Evolutionary conservation across 1,284 basidiomycete species (phyloP), one percentile per base, ranked within the genome.

Genomic region (Wallemia ichthyophaga): DNA sequence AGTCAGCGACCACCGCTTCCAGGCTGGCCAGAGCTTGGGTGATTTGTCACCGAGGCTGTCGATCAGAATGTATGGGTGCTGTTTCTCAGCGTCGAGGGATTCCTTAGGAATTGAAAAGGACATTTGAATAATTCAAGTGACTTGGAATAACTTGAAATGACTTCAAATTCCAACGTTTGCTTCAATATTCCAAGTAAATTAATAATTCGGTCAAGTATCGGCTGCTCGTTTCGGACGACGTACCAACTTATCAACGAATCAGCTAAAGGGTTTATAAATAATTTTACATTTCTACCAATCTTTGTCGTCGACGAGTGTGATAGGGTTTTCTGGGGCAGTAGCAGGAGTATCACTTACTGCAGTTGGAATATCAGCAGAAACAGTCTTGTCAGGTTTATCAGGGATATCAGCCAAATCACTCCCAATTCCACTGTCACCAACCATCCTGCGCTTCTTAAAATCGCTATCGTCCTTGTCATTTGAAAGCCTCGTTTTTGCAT

Each of bases 401-500:
- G 7, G 7, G 7, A 17, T 31, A 31, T 31, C 28, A 7, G 7
- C 17, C 17, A 17, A 7, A 31, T 7, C 28, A 31, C 28, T 31
- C 7, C 54, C 59, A 19, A 60, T 59, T 13, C 60, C 58, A 11
- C 58, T 48, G 48, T 56, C 61, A 24, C 57, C 61, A n/a, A 57
- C 58, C 15, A 61, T 56, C 27, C 58, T 59, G 23, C 31, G 28
- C 33, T 59, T 58, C 55, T 61, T 61, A 25, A 60, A 58, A 3
- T 37, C 32, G 9, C n/a, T n/a, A 37, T 57, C 54, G 25, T 27
- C 53, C 24, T 59, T 17, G 23, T 27, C 57, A 27, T 54, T 33
- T 1, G 23, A 5, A 17, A 55, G 48, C 9, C 17, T 48, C 24
- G 62, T 67, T 66, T 78, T 80, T 66, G 72, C 71, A 57, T 73